Base-by-base conservation (phyloP, 73 alveolate genomes). In the Blepharisma japonicum region DNA sequence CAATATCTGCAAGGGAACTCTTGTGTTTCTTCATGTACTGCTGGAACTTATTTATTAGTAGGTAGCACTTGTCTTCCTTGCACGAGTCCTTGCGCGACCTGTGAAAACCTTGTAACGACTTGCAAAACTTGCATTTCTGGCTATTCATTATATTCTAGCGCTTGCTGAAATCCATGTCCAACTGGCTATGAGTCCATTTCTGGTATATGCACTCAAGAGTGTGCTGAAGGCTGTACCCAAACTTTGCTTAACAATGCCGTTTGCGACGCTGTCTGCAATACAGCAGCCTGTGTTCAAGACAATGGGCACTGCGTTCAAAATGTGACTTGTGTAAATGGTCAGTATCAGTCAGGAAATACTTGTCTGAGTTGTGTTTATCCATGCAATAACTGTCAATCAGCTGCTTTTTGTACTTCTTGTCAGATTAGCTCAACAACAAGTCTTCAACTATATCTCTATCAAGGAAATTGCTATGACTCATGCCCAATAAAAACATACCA, bases 201-300 rank as follows among this genome's bases (percentile, higher is more conserved):
- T 1, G 74, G 74, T 2, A 48, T 61, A 0, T 61, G 74, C 74
- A 25, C 39, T 8, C 49, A n/a, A 61, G 14, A 61, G 18, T 61
- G 74, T 39, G 50, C 39, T 25, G 74, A 61, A 61, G 74, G 74
- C 14, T 61, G 74, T 39, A 61, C 74, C 4, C 11, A n/a, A 61
- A 25, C 38, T 14, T 9, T 61, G 2, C 46, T 61, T 18, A 14
- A 61, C 47, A 61, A 61, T 39, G 14, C 6, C 2, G 74, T 14
- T 9, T 61, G 74, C 23, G 74, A 61, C 47, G 23, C 11, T 1
- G 14, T 61, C 23, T 61, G 74, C 46, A 61, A 61, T 5, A 61
- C 39, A 14, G 74, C 14, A 2, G 74, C 38, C 23, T 61, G 74
- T 25, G 18, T 61, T 3, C 0, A 25, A 9, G 74, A 61, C 46